Evolutionary conservation across 208 protist genomes (phyloP).

Genomic region (Trypanosoma grayi): DNA sequence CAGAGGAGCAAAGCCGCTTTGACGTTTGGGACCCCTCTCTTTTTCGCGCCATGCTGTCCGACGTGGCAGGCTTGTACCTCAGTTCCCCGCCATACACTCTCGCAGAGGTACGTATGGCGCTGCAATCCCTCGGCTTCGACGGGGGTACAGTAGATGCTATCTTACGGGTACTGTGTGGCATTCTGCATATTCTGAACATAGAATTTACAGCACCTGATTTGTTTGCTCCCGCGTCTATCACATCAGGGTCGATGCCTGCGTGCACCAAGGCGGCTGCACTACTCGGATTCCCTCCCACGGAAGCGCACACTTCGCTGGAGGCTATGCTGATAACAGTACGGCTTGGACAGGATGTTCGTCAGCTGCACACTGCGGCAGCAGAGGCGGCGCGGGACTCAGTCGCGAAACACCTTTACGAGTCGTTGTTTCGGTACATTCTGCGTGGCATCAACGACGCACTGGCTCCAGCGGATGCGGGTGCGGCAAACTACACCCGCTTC

Average conservation of each 20-base stretch:
- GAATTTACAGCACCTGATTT: conserved; percentile 29
- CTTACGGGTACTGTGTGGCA: conserved; percentile 44
- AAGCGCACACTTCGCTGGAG: background rate
- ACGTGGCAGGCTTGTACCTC: background rate
- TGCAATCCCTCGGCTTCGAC: conserved; percentile 31
- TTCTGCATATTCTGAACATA: conserved; percentile 76
- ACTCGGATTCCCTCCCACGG: conserved; percentile 12
- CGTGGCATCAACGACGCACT: conserved; percentile 7
- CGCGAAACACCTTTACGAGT: conserved; percentile 17
- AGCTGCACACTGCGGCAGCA: conserved; percentile 20
- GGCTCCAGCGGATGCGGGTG: background rate
- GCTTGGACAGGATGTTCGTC: conserved; percentile 14
- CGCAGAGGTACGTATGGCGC: conserved; percentile 30
- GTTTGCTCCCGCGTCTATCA: conserved; percentile 7
- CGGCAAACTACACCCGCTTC: background rate
- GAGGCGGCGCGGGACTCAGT: conserved; percentile 15
- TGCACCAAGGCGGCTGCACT: conserved; percentile 3
- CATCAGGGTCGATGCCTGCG: conserved; percentile 4
- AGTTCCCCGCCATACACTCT: conserved; percentile 21
- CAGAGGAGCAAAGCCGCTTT: conserved; percentile 13
- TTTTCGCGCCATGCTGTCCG: conserved; percentile 13
- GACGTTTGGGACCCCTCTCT: conserved; percentile 24
- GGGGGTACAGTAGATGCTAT: conserved; percentile 20
- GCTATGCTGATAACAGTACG: conserved; percentile 13
- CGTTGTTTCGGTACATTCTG: conserved; percentile 20